Base-by-base conservation (phyloP, 2,329 filamentous ascomycete species). In the Alternaria metachromatica region DNA sequence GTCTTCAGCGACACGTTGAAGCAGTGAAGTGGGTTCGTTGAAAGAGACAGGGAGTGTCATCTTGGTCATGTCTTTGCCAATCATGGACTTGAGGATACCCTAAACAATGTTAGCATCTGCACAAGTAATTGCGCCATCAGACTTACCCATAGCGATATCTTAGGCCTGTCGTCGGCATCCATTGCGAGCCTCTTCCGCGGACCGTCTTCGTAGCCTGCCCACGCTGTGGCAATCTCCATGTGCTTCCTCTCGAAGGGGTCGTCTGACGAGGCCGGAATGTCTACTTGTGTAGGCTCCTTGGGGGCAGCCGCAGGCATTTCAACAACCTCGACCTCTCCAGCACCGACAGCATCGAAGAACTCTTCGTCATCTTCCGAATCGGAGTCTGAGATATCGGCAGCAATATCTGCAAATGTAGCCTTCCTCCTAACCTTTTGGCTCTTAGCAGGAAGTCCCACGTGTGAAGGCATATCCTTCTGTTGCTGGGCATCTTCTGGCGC, bases 21-120 rank as follows among this genome's bases (percentile, higher is more conserved):
- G 87, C 12, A 99, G 84, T 6, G 96, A 98, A 0, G 96, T 99
- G 0, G 96, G 96, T 80, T 99, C 96, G 81, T 99, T 99, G 84
- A 99, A 98, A 0, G 96, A 97, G 3, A 99, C 96, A 0, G 96
- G 96, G 20, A 99, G 84, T 0, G 96, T 98, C 95, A 99, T 99
- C 84, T 96, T 98, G 41, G 96, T 98, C 96, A 99, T 98, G 77
- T 99, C 96, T 80, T 99, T 98, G 67, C 96, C 96, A 81, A 99
- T 97, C 96, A 99, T 98, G 21, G 95, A 98, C 83, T 98, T 99
- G 67, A 99, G 84, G 72, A 99, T 97, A 70, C 92, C 91, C 94
- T 97, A 68, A 1, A 28, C 2, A 37, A 11, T 10, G 68, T 82
- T 64, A 81, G 77, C 58, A 55, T 51, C 21, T 33, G 21, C 6